Percentiles rank a stretch among this genome's conserved stretches.
These are phyloP conservation scores for Xylaria polymorpha DNA, from an alignment of 2,329 filamentous ascomycete genomes.

Conservation along the genomic window DNA sequence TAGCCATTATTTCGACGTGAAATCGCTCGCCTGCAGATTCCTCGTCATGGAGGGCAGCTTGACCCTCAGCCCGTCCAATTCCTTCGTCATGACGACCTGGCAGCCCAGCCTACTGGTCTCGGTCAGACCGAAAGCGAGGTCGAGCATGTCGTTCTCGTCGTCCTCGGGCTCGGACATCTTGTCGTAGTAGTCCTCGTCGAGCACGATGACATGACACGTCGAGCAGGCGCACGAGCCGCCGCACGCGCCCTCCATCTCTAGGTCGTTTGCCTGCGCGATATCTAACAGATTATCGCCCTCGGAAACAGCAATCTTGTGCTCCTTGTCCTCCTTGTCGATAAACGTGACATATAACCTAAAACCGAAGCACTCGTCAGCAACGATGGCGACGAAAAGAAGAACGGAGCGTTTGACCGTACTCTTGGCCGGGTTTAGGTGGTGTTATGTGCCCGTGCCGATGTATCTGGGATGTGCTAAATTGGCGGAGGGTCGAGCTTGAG, in stretches of 20 bases:
- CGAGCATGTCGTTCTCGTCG: conserved; percentile 90
- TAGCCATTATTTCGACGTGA: conserved; percentile 55
- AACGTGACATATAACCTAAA: conserved; percentile 87
- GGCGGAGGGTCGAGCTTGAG: conserved; percentile 50
- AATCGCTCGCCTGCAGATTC: conserved; percentile 96
- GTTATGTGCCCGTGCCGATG: conserved; percentile 81
- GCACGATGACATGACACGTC: conserved; percentile 90
- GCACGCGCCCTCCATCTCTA: conserved; percentile 99
- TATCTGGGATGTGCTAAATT: conserved; percentile 73
- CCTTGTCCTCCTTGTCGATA: conserved; percentile 86
- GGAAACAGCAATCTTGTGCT: conserved; percentile 80
- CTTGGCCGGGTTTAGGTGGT: conserved; percentile 88
- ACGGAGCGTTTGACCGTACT: conserved; percentile 66
- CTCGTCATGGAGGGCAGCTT: conserved; percentile 92
- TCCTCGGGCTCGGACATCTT: conserved; percentile 81
- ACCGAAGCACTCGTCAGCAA: conserved; percentile 30
- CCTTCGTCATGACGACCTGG: conserved; percentile 91
- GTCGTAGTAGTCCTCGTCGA: conserved; percentile 78
- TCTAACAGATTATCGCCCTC: conserved; percentile 94
- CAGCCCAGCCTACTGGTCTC: conserved; percentile 88
- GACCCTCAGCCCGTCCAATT: conserved; percentile 86
- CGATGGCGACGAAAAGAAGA: conserved; percentile 29
- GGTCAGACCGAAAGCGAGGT: conserved; percentile 88
- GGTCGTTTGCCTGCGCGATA: conserved; percentile 91
- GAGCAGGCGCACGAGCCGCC: conserved; percentile 94